These are phyloP conservation scores for Chlorociboria aeruginascens DNA, from an alignment of 495 filamentous ascomycete genomes.

Conservation along the genomic window DNA sequence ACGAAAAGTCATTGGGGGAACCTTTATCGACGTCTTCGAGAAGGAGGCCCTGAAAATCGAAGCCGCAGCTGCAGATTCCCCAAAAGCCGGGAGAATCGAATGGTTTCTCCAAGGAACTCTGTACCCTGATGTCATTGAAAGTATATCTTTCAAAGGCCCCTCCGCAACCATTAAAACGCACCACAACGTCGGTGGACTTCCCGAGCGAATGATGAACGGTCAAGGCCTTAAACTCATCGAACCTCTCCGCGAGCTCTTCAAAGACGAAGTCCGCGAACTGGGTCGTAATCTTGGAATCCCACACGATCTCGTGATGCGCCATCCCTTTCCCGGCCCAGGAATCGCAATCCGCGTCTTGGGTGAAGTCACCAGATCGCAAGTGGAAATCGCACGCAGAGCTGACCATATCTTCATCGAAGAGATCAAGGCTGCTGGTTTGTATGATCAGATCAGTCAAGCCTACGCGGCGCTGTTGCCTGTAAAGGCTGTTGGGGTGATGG, in stretches of 20 bases:
- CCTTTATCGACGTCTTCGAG: constrained; percentile 78
- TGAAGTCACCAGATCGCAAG: constrained; percentile 68
- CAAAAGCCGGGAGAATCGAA: constrained; percentile 56
- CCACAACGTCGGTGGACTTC: constrained; percentile 74
- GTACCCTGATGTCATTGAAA: constrained; percentile 74
- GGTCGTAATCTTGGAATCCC: constrained; percentile 67
- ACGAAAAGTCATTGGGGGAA: constrained; percentile 81
- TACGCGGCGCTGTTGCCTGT: constrained; percentile 67
- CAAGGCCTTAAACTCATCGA: constrained; percentile 55
- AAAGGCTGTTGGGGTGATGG: constrained; percentile 69
- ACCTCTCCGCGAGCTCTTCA: constrained; percentile 66
- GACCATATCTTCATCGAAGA: constrained; percentile 83
- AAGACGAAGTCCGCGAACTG: constrained; percentile 73
- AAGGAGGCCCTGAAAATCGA: constrained; percentile 67
- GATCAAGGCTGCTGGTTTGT: constrained; percentile 75
- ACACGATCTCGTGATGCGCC: constrained; percentile 67
- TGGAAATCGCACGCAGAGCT: constrained; percentile 71
- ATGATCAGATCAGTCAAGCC: constrained; percentile 71
- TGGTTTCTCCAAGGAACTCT: constrained; percentile 82
- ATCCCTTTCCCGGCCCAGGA: constrained; percentile 77
- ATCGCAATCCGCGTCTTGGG: constrained; percentile 84
- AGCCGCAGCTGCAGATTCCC: constrained; percentile 46
- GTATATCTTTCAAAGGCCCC: constrained; percentile 71
- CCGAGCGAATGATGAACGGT: constrained; percentile 38
- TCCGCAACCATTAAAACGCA: constrained; percentile 71